Evolutionary conservation across 1,139 yeast genomes (phyloP).

Genomic region (Debaryomyces subglobosus): DNA sequence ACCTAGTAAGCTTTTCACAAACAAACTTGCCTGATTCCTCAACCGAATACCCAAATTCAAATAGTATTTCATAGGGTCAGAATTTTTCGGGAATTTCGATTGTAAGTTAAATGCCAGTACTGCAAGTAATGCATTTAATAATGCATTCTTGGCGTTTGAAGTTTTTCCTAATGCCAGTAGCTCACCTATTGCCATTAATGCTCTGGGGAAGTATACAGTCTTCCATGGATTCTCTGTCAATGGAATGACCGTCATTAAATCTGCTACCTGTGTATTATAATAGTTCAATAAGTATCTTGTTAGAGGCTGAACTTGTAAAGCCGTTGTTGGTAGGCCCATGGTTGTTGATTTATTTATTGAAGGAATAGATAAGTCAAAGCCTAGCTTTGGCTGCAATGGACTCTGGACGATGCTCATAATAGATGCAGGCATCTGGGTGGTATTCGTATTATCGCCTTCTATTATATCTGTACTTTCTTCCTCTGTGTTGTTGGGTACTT

Average conservation of each 20-base stretch:
- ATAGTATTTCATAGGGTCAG: conserved; percentile 69
- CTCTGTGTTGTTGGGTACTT: conserved; percentile 21
- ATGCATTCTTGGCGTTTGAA: conserved; percentile 74
- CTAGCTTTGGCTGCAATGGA: conserved; percentile 48
- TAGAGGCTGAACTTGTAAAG: conserved; percentile 65
- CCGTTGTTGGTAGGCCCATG: conserved; percentile 59
- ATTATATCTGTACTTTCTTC: conserved; percentile 40
- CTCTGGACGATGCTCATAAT: conserved; percentile 52
- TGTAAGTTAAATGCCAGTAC: conserved; percentile 83
- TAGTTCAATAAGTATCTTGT: conserved; percentile 72
- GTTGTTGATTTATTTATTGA: conserved; percentile 19
- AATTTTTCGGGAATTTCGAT: conserved; percentile 63
- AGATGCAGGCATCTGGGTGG: conserved; percentile 45
- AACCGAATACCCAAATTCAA: conserved; percentile 72
- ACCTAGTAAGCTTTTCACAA: conserved; percentile 54
- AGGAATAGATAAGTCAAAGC: conserved; percentile 40
- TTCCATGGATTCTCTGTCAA: conserved; percentile 87
- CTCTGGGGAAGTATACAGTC: conserved; percentile 80
- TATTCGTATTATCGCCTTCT: conserved; percentile 37
- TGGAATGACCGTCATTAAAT: conserved; percentile 85
- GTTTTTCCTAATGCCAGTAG: conserved; percentile 74
- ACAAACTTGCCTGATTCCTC: conserved; percentile 73
- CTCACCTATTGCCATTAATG: conserved; percentile 80
- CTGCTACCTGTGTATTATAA: conserved; percentile 80
- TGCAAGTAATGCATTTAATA: conserved; percentile 78